Evolutionary conservation across 1,284 basidiomycete genomes (phyloP).

Genomic region (Xerocomus amazonicus): DNA sequence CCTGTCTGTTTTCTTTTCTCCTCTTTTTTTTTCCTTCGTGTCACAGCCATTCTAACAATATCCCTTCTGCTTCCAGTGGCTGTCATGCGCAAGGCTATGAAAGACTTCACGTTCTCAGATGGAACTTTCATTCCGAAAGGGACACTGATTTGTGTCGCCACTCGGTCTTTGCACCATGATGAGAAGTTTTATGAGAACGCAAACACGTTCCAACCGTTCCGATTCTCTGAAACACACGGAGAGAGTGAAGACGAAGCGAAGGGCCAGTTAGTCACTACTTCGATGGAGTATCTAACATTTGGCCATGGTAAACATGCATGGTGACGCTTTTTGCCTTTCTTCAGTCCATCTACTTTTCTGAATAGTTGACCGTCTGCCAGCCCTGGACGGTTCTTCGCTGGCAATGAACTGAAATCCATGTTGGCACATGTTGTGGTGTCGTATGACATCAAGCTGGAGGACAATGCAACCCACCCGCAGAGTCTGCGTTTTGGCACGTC

Average conservation of each 20-base stretch:
- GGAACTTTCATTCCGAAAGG: constrained; percentile 42
- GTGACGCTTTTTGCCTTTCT: constrained; percentile 3
- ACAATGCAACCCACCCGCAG: constrained; percentile 9
- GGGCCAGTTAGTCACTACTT: constrained; percentile 9
- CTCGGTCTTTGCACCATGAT: constrained; percentile 26
- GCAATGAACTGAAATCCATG: constrained; percentile 25
- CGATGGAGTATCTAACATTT: constrained; percentile 18
- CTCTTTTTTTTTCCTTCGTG: not conserved
- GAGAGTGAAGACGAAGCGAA: constrained; percentile 7
- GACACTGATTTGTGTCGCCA: constrained; percentile 24
- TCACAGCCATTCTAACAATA: not conserved
- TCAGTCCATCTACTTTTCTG: not conserved
- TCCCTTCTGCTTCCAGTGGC: not conserved
- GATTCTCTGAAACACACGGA: constrained; percentile 25
- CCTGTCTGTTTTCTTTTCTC: not conserved
- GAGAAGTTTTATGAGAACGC: constrained; percentile 24
- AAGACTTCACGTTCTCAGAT: constrained; percentile 40
- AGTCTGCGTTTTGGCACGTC: not conserved
- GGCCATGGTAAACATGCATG: constrained; percentile 20
- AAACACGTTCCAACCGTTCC: constrained; percentile 32
- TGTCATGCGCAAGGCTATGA: constrained; percentile 33
- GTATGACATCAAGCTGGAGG: constrained; percentile 32
- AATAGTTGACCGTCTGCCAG: not conserved
- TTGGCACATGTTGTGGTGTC: constrained; percentile 11
- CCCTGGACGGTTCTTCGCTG: constrained; percentile 14